Evolutionary conservation across 805 yeast species (phyloP).

Genomic region (Ogataea zsoltii): DNA sequence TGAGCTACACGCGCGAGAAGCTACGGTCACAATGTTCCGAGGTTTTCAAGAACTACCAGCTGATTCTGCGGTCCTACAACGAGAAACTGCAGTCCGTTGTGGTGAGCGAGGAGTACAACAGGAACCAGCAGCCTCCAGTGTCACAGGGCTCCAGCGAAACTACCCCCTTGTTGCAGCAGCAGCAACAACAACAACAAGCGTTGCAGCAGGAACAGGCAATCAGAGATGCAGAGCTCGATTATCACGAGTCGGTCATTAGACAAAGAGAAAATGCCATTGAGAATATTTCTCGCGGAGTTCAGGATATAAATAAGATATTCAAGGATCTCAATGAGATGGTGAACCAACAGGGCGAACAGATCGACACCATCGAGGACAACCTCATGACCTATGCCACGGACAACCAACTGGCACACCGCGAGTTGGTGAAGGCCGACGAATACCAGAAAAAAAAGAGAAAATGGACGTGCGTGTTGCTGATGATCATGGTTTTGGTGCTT

Average conservation of each 20-base stretch:
- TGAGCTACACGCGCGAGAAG: slow-evolving; percentile 47
- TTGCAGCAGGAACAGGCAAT: slow-evolving; percentile 37
- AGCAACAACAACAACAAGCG: slow-evolving; percentile 36
- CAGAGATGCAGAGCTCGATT: slow-evolving; percentile 51
- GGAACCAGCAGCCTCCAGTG: slow-evolving; percentile 12
- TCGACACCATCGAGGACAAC: slow-evolving; percentile 83
- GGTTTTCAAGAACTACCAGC: slow-evolving; percentile 47
- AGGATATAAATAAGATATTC: slow-evolving; percentile 83
- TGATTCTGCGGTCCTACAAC: slow-evolving; percentile 45
- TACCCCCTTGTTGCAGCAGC: slow-evolving; percentile 25
- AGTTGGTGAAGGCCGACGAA: slow-evolving; percentile 70
- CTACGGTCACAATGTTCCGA: slow-evolving; percentile 56
- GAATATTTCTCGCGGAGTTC: slow-evolving; percentile 73
- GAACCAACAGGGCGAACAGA: slow-evolving; percentile 79
- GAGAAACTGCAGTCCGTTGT: slow-evolving; percentile 47
- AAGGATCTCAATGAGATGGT: slow-evolving; percentile 78
- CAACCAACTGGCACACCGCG: slow-evolving; percentile 68
- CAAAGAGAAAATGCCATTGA: slow-evolving; percentile 75
- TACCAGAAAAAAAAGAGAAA: slow-evolving; percentile 69
- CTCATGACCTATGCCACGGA: slow-evolving; percentile 62
- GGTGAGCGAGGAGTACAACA: slow-evolving; percentile 31
- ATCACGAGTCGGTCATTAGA: slow-evolving; percentile 62
- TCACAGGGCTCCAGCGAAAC: slow-evolving; percentile 16
- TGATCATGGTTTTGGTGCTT: slow-evolving; percentile 57
- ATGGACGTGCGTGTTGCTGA: slow-evolving; percentile 70